Conservation (phyloP, 305 asterid genomes). For the Solanum hybrid region DNA sequence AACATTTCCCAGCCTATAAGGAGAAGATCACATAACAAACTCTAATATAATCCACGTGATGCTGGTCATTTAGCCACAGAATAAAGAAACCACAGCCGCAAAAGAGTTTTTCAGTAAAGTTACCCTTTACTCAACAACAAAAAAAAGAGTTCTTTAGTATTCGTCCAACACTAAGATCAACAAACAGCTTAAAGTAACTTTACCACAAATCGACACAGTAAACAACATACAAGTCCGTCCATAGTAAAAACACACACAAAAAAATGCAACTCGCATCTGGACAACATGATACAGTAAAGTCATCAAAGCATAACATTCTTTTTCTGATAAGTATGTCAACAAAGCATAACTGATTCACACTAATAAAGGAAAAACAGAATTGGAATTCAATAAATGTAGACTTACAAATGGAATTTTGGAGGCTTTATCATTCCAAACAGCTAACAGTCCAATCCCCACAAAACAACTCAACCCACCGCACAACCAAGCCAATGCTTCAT, state of each 20-base stretch:
- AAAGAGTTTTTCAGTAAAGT: neutral
- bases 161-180: neutral
- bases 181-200: neutral
- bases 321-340: neutral
- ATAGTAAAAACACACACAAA: neutral
- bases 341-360: neutral
- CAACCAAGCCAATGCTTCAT: conserved; percentile 91
- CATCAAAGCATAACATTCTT: neutral
- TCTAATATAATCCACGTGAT: neutral
- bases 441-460: conserved; percentile 60
- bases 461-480: conserved; percentile 77
- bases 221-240: neutral
- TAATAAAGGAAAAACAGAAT: neutral
- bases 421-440: conserved; percentile 90
- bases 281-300: neutral
- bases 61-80: neutral
- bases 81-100: neutral
- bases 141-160: neutral
- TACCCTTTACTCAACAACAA: neutral
- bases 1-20: neutral
- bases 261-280: neutral
- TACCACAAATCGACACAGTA: neutral
- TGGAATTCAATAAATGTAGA: conserved; percentile 7
- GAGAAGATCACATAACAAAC: neutral
- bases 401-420: conserved; percentile 82